Conservation (phyloP, 176 grass and related monocot species). For the Bolboschoenus planiculmis region DNA sequence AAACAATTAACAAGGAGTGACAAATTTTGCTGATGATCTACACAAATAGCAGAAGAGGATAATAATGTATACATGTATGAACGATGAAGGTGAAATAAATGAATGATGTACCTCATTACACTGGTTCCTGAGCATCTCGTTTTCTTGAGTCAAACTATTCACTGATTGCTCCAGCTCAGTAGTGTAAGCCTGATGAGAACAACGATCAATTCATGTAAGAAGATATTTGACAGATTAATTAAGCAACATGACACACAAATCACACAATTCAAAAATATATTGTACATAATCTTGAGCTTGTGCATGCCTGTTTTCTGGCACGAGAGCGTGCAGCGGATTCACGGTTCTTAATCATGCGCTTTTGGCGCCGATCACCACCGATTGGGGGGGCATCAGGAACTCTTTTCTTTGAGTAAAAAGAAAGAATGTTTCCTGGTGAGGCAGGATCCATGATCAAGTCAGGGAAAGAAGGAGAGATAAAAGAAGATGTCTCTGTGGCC, state of each 20-base stretch:
- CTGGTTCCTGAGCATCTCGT: conserved; percentile 17
- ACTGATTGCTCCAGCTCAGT: conserved; percentile 12
- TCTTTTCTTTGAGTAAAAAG: conserved; percentile 21
- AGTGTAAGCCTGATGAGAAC: neutral
- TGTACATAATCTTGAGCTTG: too few relatives aligned
- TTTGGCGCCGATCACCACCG: conserved; percentile 13
- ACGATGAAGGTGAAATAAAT: neutral
- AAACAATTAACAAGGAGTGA: neutral
- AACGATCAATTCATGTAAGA: neutral
- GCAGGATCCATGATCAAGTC: neutral
- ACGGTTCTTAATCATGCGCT: conserved; percentile 28
- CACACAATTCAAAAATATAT: neutral
- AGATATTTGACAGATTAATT: neutral
- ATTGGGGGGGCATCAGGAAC: neutral
- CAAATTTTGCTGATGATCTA: neutral
- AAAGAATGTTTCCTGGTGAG: conserved; percentile 3
- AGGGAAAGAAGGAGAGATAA: conserved; percentile 5
- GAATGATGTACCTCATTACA: neutral
- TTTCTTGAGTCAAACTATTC: neutral
- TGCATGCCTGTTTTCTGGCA: conserved; percentile 24
- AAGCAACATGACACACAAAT: neutral
- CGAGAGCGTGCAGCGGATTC: conserved; percentile 28
- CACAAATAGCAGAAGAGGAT: neutral
- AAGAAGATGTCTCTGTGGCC: neutral
- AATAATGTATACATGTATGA: neutral